These are phyloP conservation scores for Alternaria sp. DNA, from an alignment of 2,329 filamentous ascomycete genomes.

Conservation along the genomic window DNA sequence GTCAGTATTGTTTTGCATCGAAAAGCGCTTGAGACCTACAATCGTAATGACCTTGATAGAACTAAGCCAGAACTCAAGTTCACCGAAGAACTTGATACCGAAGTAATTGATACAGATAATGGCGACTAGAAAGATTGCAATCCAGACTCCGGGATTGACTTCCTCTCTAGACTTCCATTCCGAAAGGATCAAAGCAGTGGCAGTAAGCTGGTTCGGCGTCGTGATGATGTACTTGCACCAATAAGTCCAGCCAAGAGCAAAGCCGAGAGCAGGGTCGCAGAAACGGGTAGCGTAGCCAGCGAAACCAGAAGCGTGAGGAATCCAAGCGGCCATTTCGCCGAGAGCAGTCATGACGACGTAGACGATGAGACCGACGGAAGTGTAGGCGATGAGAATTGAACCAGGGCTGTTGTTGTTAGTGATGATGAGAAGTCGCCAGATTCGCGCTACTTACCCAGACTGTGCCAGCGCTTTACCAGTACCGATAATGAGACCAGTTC, in stretches of 20 bases:
- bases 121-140: slow-evolving; percentile 62
- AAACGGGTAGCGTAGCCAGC: slow-evolving; percentile 81
- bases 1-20: background rate
- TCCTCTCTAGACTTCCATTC: slow-evolving; percentile 72
- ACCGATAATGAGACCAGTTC: slow-evolving; percentile 75
- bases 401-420: slow-evolving; percentile 58
- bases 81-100: slow-evolving; percentile 64
- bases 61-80: slow-evolving; percentile 59
- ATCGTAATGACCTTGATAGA: slow-evolving; percentile 56
- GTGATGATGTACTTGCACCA: slow-evolving; percentile 82
- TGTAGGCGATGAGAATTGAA: slow-evolving; percentile 75
- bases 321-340: slow-evolving; percentile 84
- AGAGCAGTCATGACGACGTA: slow-evolving; percentile 82
- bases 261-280: slow-evolving; percentile 80
- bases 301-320: slow-evolving; percentile 79
- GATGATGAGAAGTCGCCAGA: background rate
- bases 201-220: slow-evolving; percentile 84
- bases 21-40: slow-evolving; percentile 13
- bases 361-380: slow-evolving; percentile 72
- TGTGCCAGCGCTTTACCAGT: slow-evolving; percentile 59
- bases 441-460: slow-evolving; percentile 47
- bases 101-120: slow-evolving; percentile 57
- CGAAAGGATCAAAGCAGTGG: slow-evolving; percentile 77
- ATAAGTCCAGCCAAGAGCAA: slow-evolving; percentile 66
- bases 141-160: slow-evolving; percentile 81